These are phyloP conservation scores for Dothideomycetes sp. DNA, from an alignment of 2,329 filamentous ascomycete genomes.

Conservation along the genomic window DNA sequence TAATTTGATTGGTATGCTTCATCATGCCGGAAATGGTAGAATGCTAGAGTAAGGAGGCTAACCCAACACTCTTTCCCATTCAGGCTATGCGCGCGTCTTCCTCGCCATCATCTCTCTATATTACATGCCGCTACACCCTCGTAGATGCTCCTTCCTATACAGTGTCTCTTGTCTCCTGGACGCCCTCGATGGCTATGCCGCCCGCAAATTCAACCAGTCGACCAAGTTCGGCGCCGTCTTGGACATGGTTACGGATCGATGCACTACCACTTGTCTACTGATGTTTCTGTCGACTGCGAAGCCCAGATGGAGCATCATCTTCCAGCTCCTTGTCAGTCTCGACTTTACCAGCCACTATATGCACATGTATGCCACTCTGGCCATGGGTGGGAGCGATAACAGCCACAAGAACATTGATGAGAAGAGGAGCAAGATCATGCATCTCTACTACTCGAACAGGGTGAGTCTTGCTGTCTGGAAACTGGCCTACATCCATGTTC, in stretches of 20 bases:
- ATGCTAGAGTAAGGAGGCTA: slow-evolving; percentile 1
- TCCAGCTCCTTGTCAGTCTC: slow-evolving; percentile 84
- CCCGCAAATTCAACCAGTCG: slow-evolving; percentile 74
- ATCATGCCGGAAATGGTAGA: no score
- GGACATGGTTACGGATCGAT: slow-evolving; percentile 98
- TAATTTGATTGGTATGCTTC: slow-evolving; percentile 38
- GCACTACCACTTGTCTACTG: slow-evolving; percentile 87
- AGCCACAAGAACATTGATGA: slow-evolving; percentile 94
- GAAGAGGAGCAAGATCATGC: slow-evolving; percentile 77
- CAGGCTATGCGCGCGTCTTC: slow-evolving; percentile 40
- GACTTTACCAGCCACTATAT: slow-evolving; percentile 96
- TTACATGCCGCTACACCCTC: slow-evolving; percentile 98
- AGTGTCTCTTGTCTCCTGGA: slow-evolving; percentile 91
- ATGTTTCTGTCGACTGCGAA: slow-evolving; percentile 93
- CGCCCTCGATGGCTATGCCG: slow-evolving; percentile 89
- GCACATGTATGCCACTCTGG: slow-evolving; percentile 94
- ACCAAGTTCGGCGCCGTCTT: slow-evolving; percentile 93
- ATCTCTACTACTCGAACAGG: slow-evolving; percentile 97
- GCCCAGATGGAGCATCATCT: slow-evolving; percentile 85
- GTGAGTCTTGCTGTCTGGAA: no score
- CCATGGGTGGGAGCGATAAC: slow-evolving; percentile 66
- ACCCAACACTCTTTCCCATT: slow-evolving; percentile 1
- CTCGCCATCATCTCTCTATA: slow-evolving; percentile 81
- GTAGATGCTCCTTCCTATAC: slow-evolving; percentile 85
- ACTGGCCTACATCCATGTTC: no score